Evolutionary conservation across 192 early-diverging fungal genomes (phyloP).

Genomic region (Linnemannia elongata): DNA sequence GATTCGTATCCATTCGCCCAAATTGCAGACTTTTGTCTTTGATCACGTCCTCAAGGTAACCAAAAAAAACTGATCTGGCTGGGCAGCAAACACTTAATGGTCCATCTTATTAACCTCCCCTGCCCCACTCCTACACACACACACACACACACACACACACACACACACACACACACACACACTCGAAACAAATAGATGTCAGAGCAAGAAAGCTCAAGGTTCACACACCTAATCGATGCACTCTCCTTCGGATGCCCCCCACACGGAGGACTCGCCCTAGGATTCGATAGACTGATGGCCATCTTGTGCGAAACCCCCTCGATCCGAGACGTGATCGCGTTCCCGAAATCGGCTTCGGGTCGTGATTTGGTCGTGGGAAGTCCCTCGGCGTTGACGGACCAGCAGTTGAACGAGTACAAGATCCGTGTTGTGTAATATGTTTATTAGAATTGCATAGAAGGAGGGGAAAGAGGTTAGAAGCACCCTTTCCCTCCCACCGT

Average conservation of each 20-base stretch:
- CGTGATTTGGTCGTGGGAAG: slow-evolving; percentile 86
- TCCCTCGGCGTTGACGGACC: slow-evolving; percentile 72
- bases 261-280: slow-evolving; percentile 90
- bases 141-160: too few species aligned
- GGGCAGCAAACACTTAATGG: background rate
- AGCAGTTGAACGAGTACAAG: slow-evolving; percentile 78
- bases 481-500: background rate
- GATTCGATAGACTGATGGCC: slow-evolving; percentile 85
- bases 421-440: slow-evolving; percentile 47
- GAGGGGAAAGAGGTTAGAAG: too few species aligned
- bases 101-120: background rate
- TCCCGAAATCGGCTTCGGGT: slow-evolving; percentile 87
- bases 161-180: too few species aligned
- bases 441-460: background rate
- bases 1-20: slow-evolving; percentile 86
- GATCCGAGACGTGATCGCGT: slow-evolving; percentile 93
- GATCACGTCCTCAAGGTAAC: slow-evolving; percentile 72
- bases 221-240: slow-evolving; percentile 86
- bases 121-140: too few species aligned
- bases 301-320: slow-evolving; percentile 78
- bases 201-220: slow-evolving; percentile 68
- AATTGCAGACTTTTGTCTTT: slow-evolving; percentile 82
- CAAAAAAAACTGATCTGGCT: background rate
- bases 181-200: slow-evolving; percentile 53
- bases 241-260: slow-evolving; percentile 89